Base-by-base conservation (phyloP, 2,329 filamentous ascomycete species). In the Cladosporium sp. region DNA sequence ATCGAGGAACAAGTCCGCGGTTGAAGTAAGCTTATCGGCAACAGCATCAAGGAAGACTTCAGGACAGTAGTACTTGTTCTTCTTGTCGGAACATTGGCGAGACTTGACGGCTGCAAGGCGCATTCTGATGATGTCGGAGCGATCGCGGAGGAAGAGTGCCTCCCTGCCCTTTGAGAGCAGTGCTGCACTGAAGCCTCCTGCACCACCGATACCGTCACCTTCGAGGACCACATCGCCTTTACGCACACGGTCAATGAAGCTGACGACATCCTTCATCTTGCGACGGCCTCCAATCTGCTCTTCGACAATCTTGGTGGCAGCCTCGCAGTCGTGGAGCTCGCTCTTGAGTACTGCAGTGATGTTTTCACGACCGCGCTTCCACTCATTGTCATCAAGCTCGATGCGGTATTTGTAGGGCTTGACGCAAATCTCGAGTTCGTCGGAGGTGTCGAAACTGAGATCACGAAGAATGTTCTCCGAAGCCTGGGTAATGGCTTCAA, bases 351-450 rank as follows among this genome's bases (percentile, higher is more conserved):
- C 88, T 10, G 83, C 85, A 47, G 88, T 86, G 1, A 94, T 90
- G 72, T 96, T 95, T 55, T 97, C 93, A 61, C 94, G 85, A 0
- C 93, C 93, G 68, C 91, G 88, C 3, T 84, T 78, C 95, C 95
- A 99, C 77, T 99, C 96, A 8, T 88, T 84, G 47, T 93, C 91
- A 74, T 97, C 92, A 54, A 99, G 89, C 73, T 99, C 95, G 66
- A 99, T 96, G 69, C 97, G 93, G 72, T 94, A 98, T 77, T 99
- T 99, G 83, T 94, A 99, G 0, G 96, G 95, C 79, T 99, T 99
- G 80, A 99, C 96, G 76, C 94, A 99, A 76, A 98, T 98, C 78
- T 99, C 95, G 0, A 99, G 92, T 79, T 98, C 95, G 74, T 99
- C 96, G 69, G 92, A 95, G 1, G 96, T 99, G 79, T 94, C 95